These are phyloP conservation scores for Isatis lusitanica DNA, from an alignment of 441 rosid species.

Conservation along the genomic window DNA sequence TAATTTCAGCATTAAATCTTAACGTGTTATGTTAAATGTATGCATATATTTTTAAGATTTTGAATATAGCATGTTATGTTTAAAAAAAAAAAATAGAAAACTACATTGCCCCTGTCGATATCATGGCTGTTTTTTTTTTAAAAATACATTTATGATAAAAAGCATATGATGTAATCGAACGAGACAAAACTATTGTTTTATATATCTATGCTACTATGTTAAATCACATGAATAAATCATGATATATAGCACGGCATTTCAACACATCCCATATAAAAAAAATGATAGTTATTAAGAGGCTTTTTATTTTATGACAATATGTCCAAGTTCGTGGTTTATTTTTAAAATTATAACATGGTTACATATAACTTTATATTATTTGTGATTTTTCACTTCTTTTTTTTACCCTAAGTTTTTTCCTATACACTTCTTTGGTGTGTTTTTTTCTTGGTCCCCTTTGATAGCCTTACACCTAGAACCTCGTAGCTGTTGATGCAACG, in stretches of 20 bases:
- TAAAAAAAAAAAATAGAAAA: too few species aligned
- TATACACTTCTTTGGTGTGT: constrained; percentile 13
- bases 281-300: not conserved
- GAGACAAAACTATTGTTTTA: too few species aligned
- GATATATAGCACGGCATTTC: too few species aligned
- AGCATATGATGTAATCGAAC: too few species aligned
- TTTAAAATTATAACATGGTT: not conserved
- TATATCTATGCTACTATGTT: too few species aligned
- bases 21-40: not conserved
- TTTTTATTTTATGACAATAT: too few species aligned
- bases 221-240: too few species aligned
- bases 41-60: not conserved
- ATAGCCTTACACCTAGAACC: constrained; percentile 37
- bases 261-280: not conserved
- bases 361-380: not conserved
- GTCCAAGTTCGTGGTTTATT: not conserved
- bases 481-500: constrained; percentile 37
- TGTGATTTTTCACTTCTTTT: not conserved
- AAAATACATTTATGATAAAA: too few species aligned
- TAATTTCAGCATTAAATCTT: not conserved
- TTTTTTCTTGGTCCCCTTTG: constrained; percentile 27
- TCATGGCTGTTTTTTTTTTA: too few species aligned
- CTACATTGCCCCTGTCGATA: too few species aligned
- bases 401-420: constrained; percentile 31
- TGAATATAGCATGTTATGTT: too few species aligned